A percentile compares a stretch with the other conserved stretches of the same genome.
phyloP scores from a whole-genome alignment of 1,284 basidiomycete species.

The Athelia psychrophila region DNA sequence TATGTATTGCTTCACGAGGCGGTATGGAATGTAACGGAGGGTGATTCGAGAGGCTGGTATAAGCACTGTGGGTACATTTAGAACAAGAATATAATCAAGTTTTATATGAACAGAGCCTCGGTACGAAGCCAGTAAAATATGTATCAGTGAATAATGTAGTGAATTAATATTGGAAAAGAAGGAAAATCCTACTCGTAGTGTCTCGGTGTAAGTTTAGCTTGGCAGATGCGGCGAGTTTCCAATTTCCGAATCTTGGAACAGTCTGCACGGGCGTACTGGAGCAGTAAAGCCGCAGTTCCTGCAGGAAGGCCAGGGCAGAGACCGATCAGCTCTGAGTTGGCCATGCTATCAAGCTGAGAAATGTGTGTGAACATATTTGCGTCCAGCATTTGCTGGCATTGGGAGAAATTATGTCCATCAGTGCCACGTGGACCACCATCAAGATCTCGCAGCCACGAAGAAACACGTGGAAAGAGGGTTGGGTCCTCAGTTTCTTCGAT shows the following conservation, averaged over 20 bases:
- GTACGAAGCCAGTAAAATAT: no score
- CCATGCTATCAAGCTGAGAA: background rate
- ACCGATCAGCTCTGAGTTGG: background rate
- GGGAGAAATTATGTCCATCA: slow-evolving; percentile 5
- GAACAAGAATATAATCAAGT: background rate
- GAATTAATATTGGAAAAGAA: background rate
- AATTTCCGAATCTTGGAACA: background rate
- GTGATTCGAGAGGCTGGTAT: slow-evolving; percentile 20
- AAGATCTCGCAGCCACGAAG: slow-evolving; percentile 3
- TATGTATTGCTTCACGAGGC: slow-evolving; percentile 22
- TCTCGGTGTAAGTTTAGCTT: background rate
- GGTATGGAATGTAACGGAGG: slow-evolving; percentile 15
- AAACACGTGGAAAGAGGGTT: slow-evolving; percentile 6
- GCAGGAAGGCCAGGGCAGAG: slow-evolving; percentile 4
- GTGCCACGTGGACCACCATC: slow-evolving; percentile 1
- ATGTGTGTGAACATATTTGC: slow-evolving; percentile 4
- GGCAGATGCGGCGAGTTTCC: background rate
- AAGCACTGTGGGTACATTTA: slow-evolving; percentile 15
- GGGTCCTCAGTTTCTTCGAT: slow-evolving; percentile 3
- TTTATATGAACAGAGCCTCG: no score
- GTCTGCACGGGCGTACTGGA: slow-evolving; percentile 3
- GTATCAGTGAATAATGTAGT: background rate
- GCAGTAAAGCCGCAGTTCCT: slow-evolving; percentile 3
- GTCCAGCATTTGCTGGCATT: slow-evolving; percentile 2
- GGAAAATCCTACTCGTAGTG: background rate